Evolutionary conservation across 345 rosid species (phyloP), one percentile per base, ranked within the genome.

Genomic region (Sonneratia caseolaris): DNA sequence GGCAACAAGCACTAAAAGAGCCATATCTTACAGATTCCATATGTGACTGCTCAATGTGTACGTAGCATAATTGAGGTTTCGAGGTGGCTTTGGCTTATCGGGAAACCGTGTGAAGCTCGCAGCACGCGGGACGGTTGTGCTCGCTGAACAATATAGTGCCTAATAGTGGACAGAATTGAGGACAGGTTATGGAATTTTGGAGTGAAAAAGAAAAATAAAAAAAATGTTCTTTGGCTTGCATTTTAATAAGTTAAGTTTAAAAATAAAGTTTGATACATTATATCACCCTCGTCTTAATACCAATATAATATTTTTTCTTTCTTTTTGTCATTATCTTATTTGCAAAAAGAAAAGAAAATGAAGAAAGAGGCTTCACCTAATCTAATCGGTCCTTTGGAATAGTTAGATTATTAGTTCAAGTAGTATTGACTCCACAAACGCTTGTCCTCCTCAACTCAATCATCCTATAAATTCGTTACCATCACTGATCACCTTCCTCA

Each of bases 311-410:
- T 27, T 27, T 27, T 27, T 27, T 27, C 32, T 27, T 27, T 27
- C 0, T 0, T 27, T 27, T 27, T 27, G 32, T 27, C 32, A 27
- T 27, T 27, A 27, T 27, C 32, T 27, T 27, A 27, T 27, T 27
- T 27, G 32, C 32, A 27, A 27, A 27, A 27, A 1, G 32, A 27
- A 27, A 27, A 27, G 32, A 27, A 27, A 27, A 27, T 27, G 32
- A 42, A 42, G 10, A 42, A 9, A 9, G 40, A 51, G 69, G 42
- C 68, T 72, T 64, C 61, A 64, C 70, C 75, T 72, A 72, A 72
- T 72, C 38, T 47, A 36, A 56, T 32, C 42, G 61, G 53, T 18
- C 68, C 47, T 65, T 48, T 8, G 66, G 18, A 32, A 1, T n/a
- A 57, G 66, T 18, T 62, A 62, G 19, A 13, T 49, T 13, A 62